These are phyloP conservation scores for Podospora didyma DNA, from an alignment of 495 filamentous ascomycete genomes.

Conservation along the genomic window DNA sequence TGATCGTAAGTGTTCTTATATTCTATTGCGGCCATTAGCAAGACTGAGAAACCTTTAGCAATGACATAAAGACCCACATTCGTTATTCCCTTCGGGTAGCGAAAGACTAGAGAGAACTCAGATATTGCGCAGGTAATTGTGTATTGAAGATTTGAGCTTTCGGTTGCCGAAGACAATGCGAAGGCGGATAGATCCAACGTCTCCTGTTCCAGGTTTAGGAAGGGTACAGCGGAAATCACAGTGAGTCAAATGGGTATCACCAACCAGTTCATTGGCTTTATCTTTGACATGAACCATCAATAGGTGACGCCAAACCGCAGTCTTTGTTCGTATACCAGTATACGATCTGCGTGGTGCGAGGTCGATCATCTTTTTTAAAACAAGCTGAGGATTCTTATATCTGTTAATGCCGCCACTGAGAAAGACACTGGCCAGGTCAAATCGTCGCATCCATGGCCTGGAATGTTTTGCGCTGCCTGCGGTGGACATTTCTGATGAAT, in stretches of 20 bases:
- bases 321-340: slow-evolving; percentile 11
- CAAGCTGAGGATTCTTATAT: slow-evolving; percentile 26
- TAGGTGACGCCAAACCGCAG: slow-evolving; percentile 14
- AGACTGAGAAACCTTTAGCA: neutral
- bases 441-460: slow-evolving; percentile 15
- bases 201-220: slow-evolving; percentile 6
- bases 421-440: slow-evolving; percentile 18
- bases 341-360: slow-evolving; percentile 13
- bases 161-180: neutral
- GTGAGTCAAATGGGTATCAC: neutral
- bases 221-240: too few relatives aligned
- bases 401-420: slow-evolving; percentile 17
- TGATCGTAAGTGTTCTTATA: slow-evolving; percentile 11
- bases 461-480: neutral
- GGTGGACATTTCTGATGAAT: slow-evolving; percentile 7
- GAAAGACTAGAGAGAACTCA: slow-evolving; percentile 14
- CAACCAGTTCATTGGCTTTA: slow-evolving; percentile 28
- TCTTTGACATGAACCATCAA: slow-evolving; percentile 33
- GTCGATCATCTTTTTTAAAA: slow-evolving; percentile 23
- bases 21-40: neutral
- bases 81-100: slow-evolving; percentile 7
- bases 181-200: slow-evolving; percentile 19
- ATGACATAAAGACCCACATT: neutral
- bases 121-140: slow-evolving; percentile 8
- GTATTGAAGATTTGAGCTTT: neutral